These are phyloP conservation scores for Trichophyton benhamiae DNA, from an alignment of 2,329 filamentous ascomycete species.

Conservation along the genomic window DNA sequence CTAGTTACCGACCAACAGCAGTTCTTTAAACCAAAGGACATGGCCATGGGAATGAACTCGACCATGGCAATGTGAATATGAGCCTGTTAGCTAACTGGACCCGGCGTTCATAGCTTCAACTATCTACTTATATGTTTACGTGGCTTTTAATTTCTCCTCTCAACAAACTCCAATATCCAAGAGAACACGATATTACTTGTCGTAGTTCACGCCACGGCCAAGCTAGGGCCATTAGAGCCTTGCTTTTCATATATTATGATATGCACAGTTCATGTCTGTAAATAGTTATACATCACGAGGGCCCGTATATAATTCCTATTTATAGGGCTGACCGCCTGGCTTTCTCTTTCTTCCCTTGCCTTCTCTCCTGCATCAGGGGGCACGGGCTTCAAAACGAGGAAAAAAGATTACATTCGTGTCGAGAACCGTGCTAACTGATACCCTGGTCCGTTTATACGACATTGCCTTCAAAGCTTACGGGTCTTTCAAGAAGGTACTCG, in stretches of 20 bases:
- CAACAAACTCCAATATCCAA: not conserved
- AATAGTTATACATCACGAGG: not conserved
- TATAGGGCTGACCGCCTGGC: not conserved
- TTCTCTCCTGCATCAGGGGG: not conserved
- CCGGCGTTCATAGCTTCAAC: too few relatives aligned
- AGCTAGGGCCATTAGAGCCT: not conserved
- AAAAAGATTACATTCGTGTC: not conserved
- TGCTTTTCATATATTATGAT: not conserved
- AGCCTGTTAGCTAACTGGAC: not conserved
- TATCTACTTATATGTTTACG: too few relatives aligned
- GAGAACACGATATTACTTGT: not conserved
- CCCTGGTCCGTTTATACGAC: not conserved
- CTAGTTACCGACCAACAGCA: slow-evolving; percentile 46
- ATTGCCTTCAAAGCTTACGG: not conserved
- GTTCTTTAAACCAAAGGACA: slow-evolving; percentile 1
- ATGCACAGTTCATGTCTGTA: not conserved
- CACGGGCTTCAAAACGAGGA: not conserved
- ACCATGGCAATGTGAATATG: not conserved
- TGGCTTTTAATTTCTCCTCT: not conserved
- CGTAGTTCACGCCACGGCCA: not conserved
- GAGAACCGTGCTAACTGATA: not conserved
- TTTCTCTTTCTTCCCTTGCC: not conserved
- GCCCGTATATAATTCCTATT: not conserved
- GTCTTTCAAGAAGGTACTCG: too few relatives aligned
- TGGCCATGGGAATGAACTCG: not conserved